Percentiles rank a stretch among this genome's conserved stretches.
Evolutionary conservation across 73 alveolate species (phyloP).

Genomic region (Breviolum minutum): DNA sequence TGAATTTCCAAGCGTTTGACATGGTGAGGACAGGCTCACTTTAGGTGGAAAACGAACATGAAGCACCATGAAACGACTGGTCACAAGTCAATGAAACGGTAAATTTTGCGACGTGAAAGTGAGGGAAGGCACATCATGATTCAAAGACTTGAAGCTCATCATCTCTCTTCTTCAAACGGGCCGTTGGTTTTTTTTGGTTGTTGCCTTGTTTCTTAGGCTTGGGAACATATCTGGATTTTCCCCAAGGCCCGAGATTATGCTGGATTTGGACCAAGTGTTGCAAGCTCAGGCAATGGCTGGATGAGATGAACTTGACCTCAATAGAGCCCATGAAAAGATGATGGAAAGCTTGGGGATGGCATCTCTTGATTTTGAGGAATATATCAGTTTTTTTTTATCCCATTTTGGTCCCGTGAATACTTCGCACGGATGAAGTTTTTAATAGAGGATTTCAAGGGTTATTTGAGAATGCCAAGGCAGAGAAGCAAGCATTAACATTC

Average conservation of each 20-base stretch:
- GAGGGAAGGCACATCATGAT: neutral
- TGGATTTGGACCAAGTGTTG: slow-evolving; percentile 48
- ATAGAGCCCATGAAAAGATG: too few relatives aligned
- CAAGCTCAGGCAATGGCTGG: neutral
- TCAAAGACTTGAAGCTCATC: neutral
- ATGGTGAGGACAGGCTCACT: too few relatives aligned
- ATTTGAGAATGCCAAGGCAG: too few relatives aligned
- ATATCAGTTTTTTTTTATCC: too few relatives aligned
- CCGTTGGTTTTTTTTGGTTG: neutral
- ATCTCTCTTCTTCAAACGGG: neutral
- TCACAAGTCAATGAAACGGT: too few relatives aligned
- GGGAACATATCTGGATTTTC: neutral
- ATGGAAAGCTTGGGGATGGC: too few relatives aligned
- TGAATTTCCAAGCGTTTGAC: too few relatives aligned
- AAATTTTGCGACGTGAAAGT: neutral
- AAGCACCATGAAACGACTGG: too few relatives aligned
- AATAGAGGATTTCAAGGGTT: too few relatives aligned
- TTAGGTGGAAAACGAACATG: too few relatives aligned
- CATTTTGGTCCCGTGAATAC: neutral
- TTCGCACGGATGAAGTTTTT: neutral
- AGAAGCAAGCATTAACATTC: too few relatives aligned
- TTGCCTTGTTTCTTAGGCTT: neutral
- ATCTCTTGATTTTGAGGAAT: too few relatives aligned
- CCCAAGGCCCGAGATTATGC: slow-evolving; percentile 50
- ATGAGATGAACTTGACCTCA: neutral